phyloP scores from a whole-genome alignment of 345 rosid genomes.

The Rhizophora mangle region DNA sequence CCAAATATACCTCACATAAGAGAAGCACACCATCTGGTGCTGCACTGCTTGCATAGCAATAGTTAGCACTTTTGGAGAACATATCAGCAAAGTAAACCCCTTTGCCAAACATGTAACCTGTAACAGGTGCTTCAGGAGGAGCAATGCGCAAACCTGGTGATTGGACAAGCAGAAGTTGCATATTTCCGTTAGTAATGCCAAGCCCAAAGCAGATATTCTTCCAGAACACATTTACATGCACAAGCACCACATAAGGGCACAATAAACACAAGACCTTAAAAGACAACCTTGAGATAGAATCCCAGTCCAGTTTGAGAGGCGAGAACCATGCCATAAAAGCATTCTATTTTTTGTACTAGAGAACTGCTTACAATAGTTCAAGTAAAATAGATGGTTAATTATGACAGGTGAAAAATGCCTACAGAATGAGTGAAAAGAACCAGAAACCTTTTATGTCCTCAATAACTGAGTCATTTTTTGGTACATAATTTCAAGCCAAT shows the following conservation, averaged over 20 bases:
- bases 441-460: neutral
- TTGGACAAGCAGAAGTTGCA: slow-evolving; percentile 15
- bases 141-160: slow-evolving; percentile 83
- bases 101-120: slow-evolving; percentile 95
- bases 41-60: slow-evolving; percentile 55
- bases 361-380: slow-evolving; percentile 43
- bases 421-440: neutral
- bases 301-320: slow-evolving; percentile 96
- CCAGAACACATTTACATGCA: neutral
- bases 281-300: slow-evolving; percentile 83
- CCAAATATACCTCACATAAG: slow-evolving; percentile 66
- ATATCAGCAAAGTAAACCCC: slow-evolving; percentile 95
- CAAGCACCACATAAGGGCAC: neutral
- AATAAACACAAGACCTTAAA: slow-evolving; percentile 16
- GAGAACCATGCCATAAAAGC: slow-evolving; percentile 97
- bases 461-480: too few relatives aligned
- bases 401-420: neutral
- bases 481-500: neutral
- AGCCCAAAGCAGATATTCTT: neutral
- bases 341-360: slow-evolving; percentile 56
- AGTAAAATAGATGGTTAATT: slow-evolving; percentile 6
- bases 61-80: slow-evolving; percentile 96
- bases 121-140: slow-evolving; percentile 92
- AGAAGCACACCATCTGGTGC: slow-evolving; percentile 67
- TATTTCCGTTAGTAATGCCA: slow-evolving; percentile 3